phyloP scores from a whole-genome alignment of 2,329 filamentous ascomycete species.

The Ophiostoma angusticollis region DNA sequence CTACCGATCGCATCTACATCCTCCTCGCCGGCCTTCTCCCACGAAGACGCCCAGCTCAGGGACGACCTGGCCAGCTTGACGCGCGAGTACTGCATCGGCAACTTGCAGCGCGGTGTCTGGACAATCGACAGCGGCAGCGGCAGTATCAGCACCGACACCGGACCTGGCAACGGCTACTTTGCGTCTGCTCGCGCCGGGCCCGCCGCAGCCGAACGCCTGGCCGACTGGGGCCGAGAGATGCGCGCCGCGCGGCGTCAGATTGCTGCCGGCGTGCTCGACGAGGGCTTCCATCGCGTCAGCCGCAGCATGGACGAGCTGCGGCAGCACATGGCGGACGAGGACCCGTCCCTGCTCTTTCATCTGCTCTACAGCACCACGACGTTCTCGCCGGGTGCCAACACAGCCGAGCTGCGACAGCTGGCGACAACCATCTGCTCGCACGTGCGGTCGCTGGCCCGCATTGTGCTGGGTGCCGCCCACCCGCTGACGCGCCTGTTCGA shows the following conservation, averaged over 20 bases:
- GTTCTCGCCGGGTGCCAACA: too few species aligned
- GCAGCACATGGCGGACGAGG: slow-evolving; percentile 16
- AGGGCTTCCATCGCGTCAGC: slow-evolving; percentile 15
- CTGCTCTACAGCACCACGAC: slow-evolving; percentile 12
- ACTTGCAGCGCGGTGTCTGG: slow-evolving; percentile 16
- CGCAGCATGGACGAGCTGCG: slow-evolving; percentile 15
- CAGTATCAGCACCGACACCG: not conserved
- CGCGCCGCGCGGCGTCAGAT: slow-evolving; percentile 13
- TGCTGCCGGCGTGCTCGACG: slow-evolving; percentile 11
- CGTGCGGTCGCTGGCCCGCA: slow-evolving; percentile 8
- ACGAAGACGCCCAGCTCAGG: slow-evolving; percentile 9
- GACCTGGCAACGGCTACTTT: slow-evolving; percentile 6
- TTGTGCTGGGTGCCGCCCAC: slow-evolving; percentile 9
- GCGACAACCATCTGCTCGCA: slow-evolving; percentile 6
- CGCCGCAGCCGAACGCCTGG: slow-evolving; percentile 12
- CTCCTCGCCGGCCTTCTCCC: not conserved
- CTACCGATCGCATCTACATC: too few species aligned
- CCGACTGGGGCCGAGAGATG: slow-evolving; percentile 14
- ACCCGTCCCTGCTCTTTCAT: slow-evolving; percentile 16
- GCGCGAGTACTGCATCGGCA: slow-evolving; percentile 15
- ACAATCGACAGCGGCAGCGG: slow-evolving; percentile 4
- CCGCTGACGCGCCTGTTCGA: slow-evolving; percentile 10
- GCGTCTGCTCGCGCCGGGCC: slow-evolving; percentile 5
- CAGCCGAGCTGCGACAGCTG: slow-evolving; percentile 4
- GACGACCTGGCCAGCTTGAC: slow-evolving; percentile 15